Evolutionary conservation across 2,329 filamentous ascomycete genomes (phyloP).

Genomic region (Penicillium sp.): DNA sequence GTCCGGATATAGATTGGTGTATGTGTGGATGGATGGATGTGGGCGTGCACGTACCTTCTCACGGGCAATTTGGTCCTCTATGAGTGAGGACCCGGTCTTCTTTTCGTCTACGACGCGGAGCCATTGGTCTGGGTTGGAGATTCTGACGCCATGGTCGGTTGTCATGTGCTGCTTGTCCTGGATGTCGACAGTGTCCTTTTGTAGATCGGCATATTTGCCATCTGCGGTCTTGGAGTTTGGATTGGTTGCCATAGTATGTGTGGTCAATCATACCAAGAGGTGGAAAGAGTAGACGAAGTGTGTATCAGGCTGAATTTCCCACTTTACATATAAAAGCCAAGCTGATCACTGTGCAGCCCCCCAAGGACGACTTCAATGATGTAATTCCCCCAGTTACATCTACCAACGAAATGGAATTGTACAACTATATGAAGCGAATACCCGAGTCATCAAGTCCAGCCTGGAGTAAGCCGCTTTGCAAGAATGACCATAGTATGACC

Average conservation of each 20-base stretch:
- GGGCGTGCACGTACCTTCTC: conserved; percentile 63
- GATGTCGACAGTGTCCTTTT: conserved; percentile 57
- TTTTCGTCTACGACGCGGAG: conserved; percentile 62
- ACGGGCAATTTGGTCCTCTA: conserved; percentile 69
- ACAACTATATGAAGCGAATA: background rate
- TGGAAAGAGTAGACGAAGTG: background rate
- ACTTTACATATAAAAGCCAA: background rate
- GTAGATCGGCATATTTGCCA: conserved; percentile 61
- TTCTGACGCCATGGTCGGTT: conserved; percentile 72
- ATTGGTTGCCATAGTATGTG: conserved; percentile 13
- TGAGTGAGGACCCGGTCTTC: conserved; percentile 61
- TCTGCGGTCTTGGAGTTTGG: conserved; percentile 9
- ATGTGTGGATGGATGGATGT: background rate
- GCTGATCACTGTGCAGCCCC: background rate
- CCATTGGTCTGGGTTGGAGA: conserved; percentile 75
- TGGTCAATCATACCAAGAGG: background rate
- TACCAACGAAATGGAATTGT: conserved; percentile 1
- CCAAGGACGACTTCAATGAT: conserved; percentile 9
- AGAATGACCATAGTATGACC: conserved; percentile 11
- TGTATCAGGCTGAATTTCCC: background rate
- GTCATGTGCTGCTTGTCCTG: conserved; percentile 62
- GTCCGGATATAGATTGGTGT: background rate
- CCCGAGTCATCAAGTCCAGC: background rate
- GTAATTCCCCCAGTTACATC: conserved; percentile 5
- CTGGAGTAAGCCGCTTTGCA: background rate